Evolutionary conservation across 2,329 filamentous ascomycete genomes (phyloP), one percentile per base, ranked within the genome.

Genomic region (Fusarium beomiforme): DNA sequence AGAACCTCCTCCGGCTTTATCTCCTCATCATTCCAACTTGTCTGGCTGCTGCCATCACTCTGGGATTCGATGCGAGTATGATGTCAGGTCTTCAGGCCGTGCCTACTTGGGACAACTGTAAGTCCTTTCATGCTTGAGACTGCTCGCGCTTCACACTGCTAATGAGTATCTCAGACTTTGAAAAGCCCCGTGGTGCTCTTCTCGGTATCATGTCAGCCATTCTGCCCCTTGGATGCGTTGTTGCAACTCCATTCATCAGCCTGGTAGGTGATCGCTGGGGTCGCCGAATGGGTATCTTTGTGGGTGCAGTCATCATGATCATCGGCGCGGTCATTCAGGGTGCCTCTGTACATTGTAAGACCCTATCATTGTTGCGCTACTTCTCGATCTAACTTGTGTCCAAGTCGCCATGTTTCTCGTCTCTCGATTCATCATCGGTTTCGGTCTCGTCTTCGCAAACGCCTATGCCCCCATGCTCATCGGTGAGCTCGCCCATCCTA

Each of bases 401-500:
- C 8, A 24, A 73, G 71, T 88, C 54, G 85, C 78, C 37, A 88
- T 88, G 85, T 89, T 87, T 59, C 81, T 88, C 41, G 79, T 86
- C 26, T 82, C 85, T 17, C 83, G 86, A 65, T 84, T 86, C 64
- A 73, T 87, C 13, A 81, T 88, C 24, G 87, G 86, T n/a, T 85
- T 87, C 26, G 86, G 86, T 14, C 84, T 88, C 37, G 82, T 84
- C 0, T 86, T 86, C 66, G 83, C 82, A 44, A 88, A 86, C 66
- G 84, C 86, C 29, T 83, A 83, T 9, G 85, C 84, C 0, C 86
- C 85, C 2, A 79, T 83, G n/a, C 75, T 88, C 57, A 83, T 88
- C n/a, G 85, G 84, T 59, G 86, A 88, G 67, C 77, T 88, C 8
- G 84, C 82, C 2, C 83, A 87, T 69, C 86, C 86, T 1, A 87